phyloP scores from a whole-genome alignment of 257 asterid species.

The Solanum neorickii region DNA sequence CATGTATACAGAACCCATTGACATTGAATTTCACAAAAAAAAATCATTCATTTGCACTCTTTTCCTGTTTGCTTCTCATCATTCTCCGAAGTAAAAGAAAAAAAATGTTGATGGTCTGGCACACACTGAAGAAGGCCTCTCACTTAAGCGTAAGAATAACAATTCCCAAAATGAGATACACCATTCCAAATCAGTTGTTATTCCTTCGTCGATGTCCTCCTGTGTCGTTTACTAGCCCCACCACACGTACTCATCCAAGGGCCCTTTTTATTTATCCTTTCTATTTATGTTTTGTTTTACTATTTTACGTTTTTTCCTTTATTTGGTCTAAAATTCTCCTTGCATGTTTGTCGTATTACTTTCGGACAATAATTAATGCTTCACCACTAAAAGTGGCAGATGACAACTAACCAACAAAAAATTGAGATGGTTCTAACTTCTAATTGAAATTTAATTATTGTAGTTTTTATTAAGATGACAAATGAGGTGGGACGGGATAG shows the following conservation, averaged over 20 bases:
- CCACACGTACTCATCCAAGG: not conserved
- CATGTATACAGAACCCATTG: not conserved
- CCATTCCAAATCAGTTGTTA: not conserved
- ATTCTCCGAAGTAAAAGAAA: not conserved
- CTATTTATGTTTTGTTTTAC: not conserved
- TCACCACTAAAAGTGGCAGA: too few species aligned
- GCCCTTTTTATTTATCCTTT: too few species aligned
- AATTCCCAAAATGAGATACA: not conserved
- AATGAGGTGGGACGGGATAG: too few species aligned
- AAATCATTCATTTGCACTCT: not conserved
- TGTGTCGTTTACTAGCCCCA: not conserved
- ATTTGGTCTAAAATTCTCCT: not conserved
- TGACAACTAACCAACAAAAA: too few species aligned
- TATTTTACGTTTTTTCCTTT: not conserved
- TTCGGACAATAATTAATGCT: too few species aligned
- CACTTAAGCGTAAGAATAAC: not conserved
- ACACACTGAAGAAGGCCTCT: constrained; percentile 10
- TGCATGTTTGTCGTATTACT: too few species aligned
- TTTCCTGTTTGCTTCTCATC: not conserved
- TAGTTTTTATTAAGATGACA: too few species aligned
- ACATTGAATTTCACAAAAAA: not conserved
- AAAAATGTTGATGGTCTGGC: constrained; percentile 8
- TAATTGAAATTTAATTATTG: too few species aligned
- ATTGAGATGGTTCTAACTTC: too few species aligned
- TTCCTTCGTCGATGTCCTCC: not conserved